phyloP scores from a whole-genome alignment of 2,329 filamentous ascomycete genomes.

The Nigrograna mackinnonii region DNA sequence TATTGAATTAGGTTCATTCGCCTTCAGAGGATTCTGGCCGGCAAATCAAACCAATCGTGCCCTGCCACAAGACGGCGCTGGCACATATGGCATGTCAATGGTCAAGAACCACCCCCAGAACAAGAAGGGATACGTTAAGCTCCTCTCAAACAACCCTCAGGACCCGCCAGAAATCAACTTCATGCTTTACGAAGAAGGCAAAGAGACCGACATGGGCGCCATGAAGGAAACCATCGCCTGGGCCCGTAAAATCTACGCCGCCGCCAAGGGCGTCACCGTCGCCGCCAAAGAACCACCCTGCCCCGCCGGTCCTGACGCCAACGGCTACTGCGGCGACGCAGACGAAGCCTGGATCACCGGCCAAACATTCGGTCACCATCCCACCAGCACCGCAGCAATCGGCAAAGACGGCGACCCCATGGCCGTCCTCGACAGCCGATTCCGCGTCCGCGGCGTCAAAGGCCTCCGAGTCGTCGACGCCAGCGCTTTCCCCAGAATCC shows the following conservation, averaged over 20 bases:
- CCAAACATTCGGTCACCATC: constrained; percentile 58
- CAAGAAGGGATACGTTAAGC: constrained; percentile 59
- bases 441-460: constrained; percentile 59
- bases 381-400: constrained; percentile 59
- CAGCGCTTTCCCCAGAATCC: constrained; percentile 59
- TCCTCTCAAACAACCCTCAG: constrained; percentile 62
- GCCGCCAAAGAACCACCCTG: constrained; percentile 47
- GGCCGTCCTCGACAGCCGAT: constrained; percentile 60
- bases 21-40: constrained; percentile 29
- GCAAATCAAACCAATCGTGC: constrained; percentile 19
- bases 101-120: constrained; percentile 67
- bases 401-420: constrained; percentile 57
- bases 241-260: constrained; percentile 53
- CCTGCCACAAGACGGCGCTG: constrained; percentile 12
- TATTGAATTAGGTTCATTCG: too few species aligned
- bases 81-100: constrained; percentile 34
- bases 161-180: constrained; percentile 62
- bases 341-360: constrained; percentile 34
- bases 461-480: constrained; percentile 66
- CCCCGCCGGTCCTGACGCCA: constrained; percentile 42
- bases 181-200: constrained; percentile 39
- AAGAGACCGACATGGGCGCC: constrained; percentile 42
- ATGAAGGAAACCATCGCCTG: constrained; percentile 61
- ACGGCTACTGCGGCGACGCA: constrained; percentile 26
- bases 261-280: constrained; percentile 33